Conservation (phyloP, 2,329 filamentous ascomycete genomes). For the Curvularia sp. region DNA sequence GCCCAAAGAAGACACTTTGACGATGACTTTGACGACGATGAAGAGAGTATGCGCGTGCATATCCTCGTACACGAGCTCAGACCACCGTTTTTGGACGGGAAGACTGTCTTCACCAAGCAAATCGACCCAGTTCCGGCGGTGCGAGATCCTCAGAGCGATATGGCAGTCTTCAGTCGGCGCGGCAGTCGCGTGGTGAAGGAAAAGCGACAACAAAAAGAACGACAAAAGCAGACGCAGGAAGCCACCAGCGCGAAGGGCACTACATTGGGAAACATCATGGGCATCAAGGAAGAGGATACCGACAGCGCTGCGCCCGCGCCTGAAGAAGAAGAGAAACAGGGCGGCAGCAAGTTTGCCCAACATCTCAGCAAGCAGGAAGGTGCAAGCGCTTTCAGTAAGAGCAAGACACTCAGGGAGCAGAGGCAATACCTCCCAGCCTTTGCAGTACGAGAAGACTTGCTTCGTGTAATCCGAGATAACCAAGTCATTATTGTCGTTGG, state of each 20-base stretch:
- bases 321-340: slow-evolving; percentile 72
- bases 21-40: slow-evolving; percentile 85
- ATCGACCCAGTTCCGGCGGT: slow-evolving; percentile 93
- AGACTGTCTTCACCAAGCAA: slow-evolving; percentile 97
- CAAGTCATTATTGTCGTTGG: slow-evolving; percentile 97
- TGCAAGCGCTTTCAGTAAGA: slow-evolving; percentile 90
- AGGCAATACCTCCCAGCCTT: slow-evolving; percentile 94
- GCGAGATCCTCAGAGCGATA: slow-evolving; percentile 92
- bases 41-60: slow-evolving; percentile 88
- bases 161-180: slow-evolving; percentile 97
- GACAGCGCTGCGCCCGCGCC: slow-evolving; percentile 84
- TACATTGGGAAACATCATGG: slow-evolving; percentile 91
- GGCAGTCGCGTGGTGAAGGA: slow-evolving; percentile 94
- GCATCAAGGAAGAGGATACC: slow-evolving; percentile 85
- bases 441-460: slow-evolving; percentile 89
- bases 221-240: slow-evolving; percentile 92
- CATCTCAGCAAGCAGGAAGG: slow-evolving; percentile 86
- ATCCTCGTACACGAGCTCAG: slow-evolving; percentile 91
- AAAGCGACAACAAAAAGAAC: slow-evolving; percentile 86
- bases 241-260: slow-evolving; percentile 94
- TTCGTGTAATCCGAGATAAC: slow-evolving; percentile 93
- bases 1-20: slow-evolving; percentile 86
- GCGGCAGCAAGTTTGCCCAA: slow-evolving; percentile 80
- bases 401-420: slow-evolving; percentile 88
- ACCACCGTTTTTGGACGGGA: slow-evolving; percentile 92